Evolutionary conservation across 345 rosid genomes (phyloP), one percentile per base, ranked within the genome.

Genomic region (Turnera subulata): DNA sequence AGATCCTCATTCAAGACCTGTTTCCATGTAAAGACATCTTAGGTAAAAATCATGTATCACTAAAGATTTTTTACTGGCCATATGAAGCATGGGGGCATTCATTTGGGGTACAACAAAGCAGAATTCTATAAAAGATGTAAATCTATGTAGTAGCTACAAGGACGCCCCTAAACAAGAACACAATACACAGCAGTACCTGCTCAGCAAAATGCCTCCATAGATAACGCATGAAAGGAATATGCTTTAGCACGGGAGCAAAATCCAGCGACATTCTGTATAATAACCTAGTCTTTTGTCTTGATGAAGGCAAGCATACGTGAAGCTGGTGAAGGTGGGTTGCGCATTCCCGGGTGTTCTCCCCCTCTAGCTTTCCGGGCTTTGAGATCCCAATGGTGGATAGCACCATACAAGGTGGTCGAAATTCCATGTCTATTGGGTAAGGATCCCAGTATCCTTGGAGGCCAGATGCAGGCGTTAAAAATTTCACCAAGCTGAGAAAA

Each of bases 381-480:
- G 98, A 92, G 74, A 93, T 89, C 33, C 99, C 99, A 0, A 89
- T 92, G 46, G 97, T 92, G 3, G 98, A 92, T 59, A 92, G 59
- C 50, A 92, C 98, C 68, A 92, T 82, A 76, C 98, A 92, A 53
- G 98, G 98, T 1, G 98, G 98, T 74, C 77, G 83, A 64, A 89
- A 92, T 65, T 92, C 98, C 98, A 92, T 92, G 68, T 89, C 97
- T 25, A 92, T 92, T 24, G 98, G 98, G 62, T 92, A 92, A 1
- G 98, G 98, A 49, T 92, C 97, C 98, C 98, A 92, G 66, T 85
- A 84, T 70, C 98, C 98, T 82, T 86, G 89, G 11, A 89, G 85
- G 56, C 94, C 88, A 6, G 96, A 86, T 46, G 93, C 74, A 29
- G 98, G 97, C 0, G 98, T 89, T 66, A 92, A 75, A 66, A 92